phyloP scores from a whole-genome alignment of 108 stramenopile genomes.

The Stephanodiscus minutulus region DNA sequence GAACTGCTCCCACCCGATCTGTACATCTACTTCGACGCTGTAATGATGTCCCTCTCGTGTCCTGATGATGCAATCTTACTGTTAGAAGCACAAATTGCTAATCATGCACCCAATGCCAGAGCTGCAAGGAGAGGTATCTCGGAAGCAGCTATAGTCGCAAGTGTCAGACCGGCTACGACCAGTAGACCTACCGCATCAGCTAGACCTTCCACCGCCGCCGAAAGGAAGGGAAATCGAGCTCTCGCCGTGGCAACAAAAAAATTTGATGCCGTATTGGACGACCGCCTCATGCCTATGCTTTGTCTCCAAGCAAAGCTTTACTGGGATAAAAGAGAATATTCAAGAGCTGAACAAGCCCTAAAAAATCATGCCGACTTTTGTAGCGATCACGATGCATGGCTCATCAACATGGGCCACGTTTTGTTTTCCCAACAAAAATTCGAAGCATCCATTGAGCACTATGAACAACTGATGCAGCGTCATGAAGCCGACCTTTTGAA shows the following conservation, averaged over 20 bases:
- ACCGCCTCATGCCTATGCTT: constrained; percentile 64
- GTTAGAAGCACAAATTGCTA: constrained; percentile 53
- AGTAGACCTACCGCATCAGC: constrained; percentile 22
- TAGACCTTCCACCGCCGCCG: constrained; percentile 41
- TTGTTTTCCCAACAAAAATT: constrained; percentile 84
- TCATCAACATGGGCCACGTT: constrained; percentile 83
- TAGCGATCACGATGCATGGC: constrained; percentile 75
- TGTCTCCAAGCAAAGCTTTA: constrained; percentile 86
- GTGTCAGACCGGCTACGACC: constrained; percentile 14
- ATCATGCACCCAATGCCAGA: constrained; percentile 49
- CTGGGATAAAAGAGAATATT: constrained; percentile 88
- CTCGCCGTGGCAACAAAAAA: constrained; percentile 44
- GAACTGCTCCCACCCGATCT: constrained; percentile 71
- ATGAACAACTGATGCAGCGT: constrained; percentile 67
- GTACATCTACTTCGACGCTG: constrained; percentile 81
- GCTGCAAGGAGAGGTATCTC: constrained; percentile 16
- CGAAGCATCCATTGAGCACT: constrained; percentile 82
- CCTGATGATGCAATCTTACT: constrained; percentile 76
- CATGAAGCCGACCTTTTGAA: constrained; percentile 54
- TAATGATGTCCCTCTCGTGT: constrained; percentile 68
- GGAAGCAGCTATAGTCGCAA: constrained; percentile 5
- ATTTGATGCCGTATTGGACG: constrained; percentile 73
- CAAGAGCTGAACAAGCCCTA: constrained; percentile 79
- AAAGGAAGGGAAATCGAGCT: constrained; percentile 1
- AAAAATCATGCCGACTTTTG: constrained; percentile 81